phyloP scores from a whole-genome alignment of 306 rosid species.

The Fagus sylvatica region DNA sequence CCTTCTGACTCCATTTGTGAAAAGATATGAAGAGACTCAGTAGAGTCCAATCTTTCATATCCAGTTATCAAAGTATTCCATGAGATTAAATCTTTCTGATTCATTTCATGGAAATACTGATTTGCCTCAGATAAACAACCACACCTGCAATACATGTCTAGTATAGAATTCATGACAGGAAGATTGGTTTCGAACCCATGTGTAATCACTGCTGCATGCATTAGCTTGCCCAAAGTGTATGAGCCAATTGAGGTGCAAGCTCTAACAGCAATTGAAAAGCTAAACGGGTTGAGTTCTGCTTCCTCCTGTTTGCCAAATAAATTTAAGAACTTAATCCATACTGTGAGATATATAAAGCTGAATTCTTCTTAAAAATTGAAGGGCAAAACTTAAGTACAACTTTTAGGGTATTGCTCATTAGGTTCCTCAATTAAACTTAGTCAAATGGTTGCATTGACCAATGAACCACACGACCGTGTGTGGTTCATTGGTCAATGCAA shows the following conservation, averaged over 20 bases:
- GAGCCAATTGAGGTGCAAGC: conserved; percentile 62
- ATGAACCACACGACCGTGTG: too few relatives aligned
- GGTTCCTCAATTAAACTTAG: too few relatives aligned
- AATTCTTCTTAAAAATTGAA: neutral
- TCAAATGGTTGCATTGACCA: too few relatives aligned
- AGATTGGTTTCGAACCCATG: conserved; percentile 54
- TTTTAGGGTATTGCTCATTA: too few relatives aligned
- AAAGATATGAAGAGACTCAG: conserved; percentile 55
- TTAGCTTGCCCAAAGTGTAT: conserved; percentile 52
- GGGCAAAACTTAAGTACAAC: too few relatives aligned
- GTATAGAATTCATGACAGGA: conserved; percentile 72
- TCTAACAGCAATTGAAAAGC: conserved; percentile 76
- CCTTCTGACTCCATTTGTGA: conserved; percentile 58
- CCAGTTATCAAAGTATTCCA: conserved; percentile 83
- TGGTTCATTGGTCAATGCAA: too few relatives aligned
- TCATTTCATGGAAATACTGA: conserved; percentile 56
- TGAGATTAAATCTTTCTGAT: conserved; percentile 56
- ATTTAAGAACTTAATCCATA: conserved; percentile 16
- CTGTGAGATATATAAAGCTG: neutral
- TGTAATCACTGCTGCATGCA: conserved; percentile 67
- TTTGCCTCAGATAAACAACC: conserved; percentile 55
- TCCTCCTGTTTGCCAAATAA: conserved; percentile 60
- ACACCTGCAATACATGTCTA: conserved; percentile 82
- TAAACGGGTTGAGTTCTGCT: conserved; percentile 54
- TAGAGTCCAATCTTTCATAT: conserved; percentile 52